phyloP scores from a whole-genome alignment of 129 eudicot species.

The Centaurea solstitialis region DNA sequence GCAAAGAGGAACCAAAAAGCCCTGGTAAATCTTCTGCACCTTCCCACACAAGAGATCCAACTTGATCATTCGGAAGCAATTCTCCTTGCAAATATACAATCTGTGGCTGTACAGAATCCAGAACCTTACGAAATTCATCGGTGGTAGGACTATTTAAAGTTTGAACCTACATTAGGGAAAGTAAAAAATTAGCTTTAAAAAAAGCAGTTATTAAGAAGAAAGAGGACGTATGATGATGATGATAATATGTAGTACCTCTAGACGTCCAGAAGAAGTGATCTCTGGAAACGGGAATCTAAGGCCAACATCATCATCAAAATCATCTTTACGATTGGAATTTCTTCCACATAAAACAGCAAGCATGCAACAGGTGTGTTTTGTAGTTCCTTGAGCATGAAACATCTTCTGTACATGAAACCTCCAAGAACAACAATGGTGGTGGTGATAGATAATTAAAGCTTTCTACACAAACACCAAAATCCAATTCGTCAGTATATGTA shows the following conservation, averaged over 20 bases:
- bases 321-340: conserved; percentile 29
- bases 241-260: conserved; percentile 56
- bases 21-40: conserved; percentile 55
- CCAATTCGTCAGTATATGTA: conserved; percentile 1
- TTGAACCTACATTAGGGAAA: conserved; percentile 56
- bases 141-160: conserved; percentile 59
- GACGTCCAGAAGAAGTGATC: conserved; percentile 81
- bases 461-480: conserved; percentile 8
- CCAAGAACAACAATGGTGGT: background rate
- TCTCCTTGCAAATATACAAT: conserved; percentile 82
- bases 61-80: conserved; percentile 58
- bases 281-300: conserved; percentile 67
- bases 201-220: background rate
- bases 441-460: too few species aligned
- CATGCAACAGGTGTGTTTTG: conserved; percentile 71
- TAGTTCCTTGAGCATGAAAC: conserved; percentile 71
- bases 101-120: conserved; percentile 72
- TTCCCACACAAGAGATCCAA: conserved; percentile 68
- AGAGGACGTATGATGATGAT: background rate
- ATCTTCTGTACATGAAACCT: conserved; percentile 33
- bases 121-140: conserved; percentile 60
- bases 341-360: conserved; percentile 66
- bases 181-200: background rate
- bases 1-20: conserved; percentile 60
- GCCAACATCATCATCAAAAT: conserved; percentile 45